Evolutionary conservation across 768 basidiomycete species (phyloP).

Genomic region (Hydnomerulius pinastri): DNA sequence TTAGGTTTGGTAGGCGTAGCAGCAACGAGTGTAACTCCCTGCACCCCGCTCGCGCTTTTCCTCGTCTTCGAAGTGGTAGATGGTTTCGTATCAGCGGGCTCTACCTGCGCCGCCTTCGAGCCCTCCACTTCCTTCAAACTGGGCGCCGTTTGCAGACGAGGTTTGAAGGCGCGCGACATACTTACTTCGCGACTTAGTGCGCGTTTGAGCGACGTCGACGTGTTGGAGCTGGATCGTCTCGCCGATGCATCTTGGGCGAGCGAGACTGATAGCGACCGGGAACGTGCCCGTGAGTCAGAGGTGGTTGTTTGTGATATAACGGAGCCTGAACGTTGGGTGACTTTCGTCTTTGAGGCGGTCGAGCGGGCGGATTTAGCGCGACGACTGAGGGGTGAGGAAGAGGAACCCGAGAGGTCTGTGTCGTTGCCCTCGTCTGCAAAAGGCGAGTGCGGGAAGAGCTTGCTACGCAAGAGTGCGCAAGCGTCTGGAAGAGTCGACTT

Average conservation of each 20-base stretch:
- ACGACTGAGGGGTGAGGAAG: slow-evolving; percentile 13
- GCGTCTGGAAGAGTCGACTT: slow-evolving; percentile 49
- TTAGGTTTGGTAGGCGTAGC: slow-evolving; percentile 53
- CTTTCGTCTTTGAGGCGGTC: slow-evolving; percentile 12
- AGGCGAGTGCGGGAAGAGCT: slow-evolving; percentile 66
- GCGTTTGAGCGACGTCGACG: slow-evolving; percentile 47
- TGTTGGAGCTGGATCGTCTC: slow-evolving; percentile 38
- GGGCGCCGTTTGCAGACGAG: slow-evolving; percentile 25
- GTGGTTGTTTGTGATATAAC: slow-evolving; percentile 15
- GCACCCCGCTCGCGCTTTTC: slow-evolving; percentile 9
- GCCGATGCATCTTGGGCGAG: slow-evolving; percentile 61
- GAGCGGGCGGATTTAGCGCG: slow-evolving; percentile 12
- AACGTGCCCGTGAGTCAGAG: slow-evolving; percentile 43
- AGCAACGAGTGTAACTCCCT: slow-evolving; percentile 45
- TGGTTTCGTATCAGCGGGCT: slow-evolving; percentile 17
- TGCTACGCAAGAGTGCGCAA: slow-evolving; percentile 60
- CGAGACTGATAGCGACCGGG: slow-evolving; percentile 68
- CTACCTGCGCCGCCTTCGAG: slow-evolving; percentile 13
- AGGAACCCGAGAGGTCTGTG: slow-evolving; percentile 15
- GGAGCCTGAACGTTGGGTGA: slow-evolving; percentile 28
- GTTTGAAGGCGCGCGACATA: slow-evolving; percentile 74
- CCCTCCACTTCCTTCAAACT: slow-evolving; percentile 10
- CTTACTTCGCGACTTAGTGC: slow-evolving; percentile 71
- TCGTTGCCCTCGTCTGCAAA: slow-evolving; percentile 48
- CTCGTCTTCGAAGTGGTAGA: slow-evolving; percentile 8